phyloP scores from a whole-genome alignment of 495 filamentous ascomycete species.

The Neurospora intermedia region DNA sequence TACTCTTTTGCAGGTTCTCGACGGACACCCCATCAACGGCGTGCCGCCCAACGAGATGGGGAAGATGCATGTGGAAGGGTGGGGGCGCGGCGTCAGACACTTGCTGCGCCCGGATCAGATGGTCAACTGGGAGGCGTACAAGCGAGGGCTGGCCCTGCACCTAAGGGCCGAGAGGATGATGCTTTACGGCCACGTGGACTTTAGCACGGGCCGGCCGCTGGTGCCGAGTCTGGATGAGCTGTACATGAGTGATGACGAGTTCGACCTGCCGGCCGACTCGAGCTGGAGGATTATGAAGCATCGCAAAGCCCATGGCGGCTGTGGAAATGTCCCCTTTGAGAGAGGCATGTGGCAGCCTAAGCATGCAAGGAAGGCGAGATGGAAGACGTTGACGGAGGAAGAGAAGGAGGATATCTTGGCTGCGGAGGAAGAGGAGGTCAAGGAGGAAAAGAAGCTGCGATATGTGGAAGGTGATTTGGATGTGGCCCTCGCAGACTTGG shows the following conservation, averaged over 20 bases:
- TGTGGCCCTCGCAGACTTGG: background rate
- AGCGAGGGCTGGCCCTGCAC: conserved; percentile 34
- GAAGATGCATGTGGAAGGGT: conserved; percentile 38
- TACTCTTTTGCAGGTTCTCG: background rate
- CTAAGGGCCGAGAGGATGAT: conserved; percentile 39
- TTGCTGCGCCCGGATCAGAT: conserved; percentile 48
- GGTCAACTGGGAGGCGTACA: conserved; percentile 36
- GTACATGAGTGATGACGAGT: conserved; percentile 35
- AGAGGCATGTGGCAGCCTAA: conserved; percentile 22
- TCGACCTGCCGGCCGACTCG: conserved; percentile 4
- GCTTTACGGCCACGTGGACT: conserved; percentile 45
- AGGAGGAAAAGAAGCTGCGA: background rate
- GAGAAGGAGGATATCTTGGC: conserved; percentile 18
- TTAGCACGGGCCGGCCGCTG: conserved; percentile 26
- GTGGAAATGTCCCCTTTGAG: conserved; percentile 24
- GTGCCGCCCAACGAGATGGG: conserved; percentile 40
- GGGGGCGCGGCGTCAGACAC: conserved; percentile 28
- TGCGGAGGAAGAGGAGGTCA: conserved; percentile 8
- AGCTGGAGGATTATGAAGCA: conserved; percentile 1
- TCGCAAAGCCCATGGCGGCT: conserved; percentile 11
- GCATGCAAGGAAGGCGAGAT: conserved; percentile 24
- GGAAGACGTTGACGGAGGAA: conserved; percentile 15
- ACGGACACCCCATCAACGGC: conserved; percentile 27
- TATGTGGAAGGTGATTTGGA: background rate
- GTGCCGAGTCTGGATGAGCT: conserved; percentile 30